Base-by-base conservation (phyloP, 2,329 filamentous ascomycete species). In the Aplosporella prunicola region DNA sequence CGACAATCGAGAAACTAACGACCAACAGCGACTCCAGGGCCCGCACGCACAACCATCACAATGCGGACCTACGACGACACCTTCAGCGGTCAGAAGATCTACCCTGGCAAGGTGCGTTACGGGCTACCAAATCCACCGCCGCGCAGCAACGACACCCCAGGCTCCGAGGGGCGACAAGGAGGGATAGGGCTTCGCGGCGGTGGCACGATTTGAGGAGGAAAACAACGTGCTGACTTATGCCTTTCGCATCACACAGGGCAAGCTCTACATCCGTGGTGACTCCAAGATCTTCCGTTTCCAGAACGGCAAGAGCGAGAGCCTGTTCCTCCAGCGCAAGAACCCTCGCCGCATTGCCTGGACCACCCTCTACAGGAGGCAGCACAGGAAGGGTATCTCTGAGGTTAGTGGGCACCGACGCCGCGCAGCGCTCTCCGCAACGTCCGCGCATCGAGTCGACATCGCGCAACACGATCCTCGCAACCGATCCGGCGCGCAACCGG, bases 261-360 rank as follows among this genome's bases (percentile, higher is more conserved):
- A 96, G 78, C 83, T 98, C 75, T 98, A 89, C 76, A 76, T 98
- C 78, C 87, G 91, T 71, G 88, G 89, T 66, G 91, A 98, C 79
- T 93, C 84, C 87, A 98, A 96, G 79, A 80, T 96, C 78, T 98
- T 98, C 84, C 88, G 91, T 67, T 98, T 98, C 84, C 87, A 94
- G 74, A 95, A 93, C 74, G 87, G 91, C 76, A 98, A 98, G 77
- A 89, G 86, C 72, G 91, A 98, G 76, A 94, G 87, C 55, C 85
- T 98, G 56, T 98, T 98, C 81, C 85, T 96, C 58, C 91, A 98
- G 80, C 89, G 91, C 78, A 98, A 98, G 86, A 98, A 98, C 81
- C 91, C 91, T 67, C 89, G 91, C 71, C 87, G 89, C 68, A 96
- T 98, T 70, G 81, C 89, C 57, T 98, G 91, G 91, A 98, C 91